phyloP scores from a whole-genome alignment of 1,139 yeast species.

The Yamadazyma kanchanaburiensis region DNA sequence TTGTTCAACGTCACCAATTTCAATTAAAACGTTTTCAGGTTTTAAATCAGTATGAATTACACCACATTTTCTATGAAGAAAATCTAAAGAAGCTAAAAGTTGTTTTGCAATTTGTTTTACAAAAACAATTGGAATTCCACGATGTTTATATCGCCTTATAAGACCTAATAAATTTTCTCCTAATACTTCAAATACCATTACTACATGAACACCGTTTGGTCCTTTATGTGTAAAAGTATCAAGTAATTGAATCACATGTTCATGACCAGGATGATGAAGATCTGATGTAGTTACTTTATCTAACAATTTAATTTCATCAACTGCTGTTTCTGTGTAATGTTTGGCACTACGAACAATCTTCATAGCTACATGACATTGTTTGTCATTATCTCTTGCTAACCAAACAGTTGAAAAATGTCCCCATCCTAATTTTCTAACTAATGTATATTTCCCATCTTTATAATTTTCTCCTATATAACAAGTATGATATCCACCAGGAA shows the following conservation, averaged over 20 bases:
- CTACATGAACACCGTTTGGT: slow-evolving; percentile 73
- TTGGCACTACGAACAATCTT: slow-evolving; percentile 78
- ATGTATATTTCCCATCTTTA: slow-evolving; percentile 55
- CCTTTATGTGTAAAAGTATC: slow-evolving; percentile 70
- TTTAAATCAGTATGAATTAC: slow-evolving; percentile 87
- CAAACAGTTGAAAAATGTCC: slow-evolving; percentile 52
- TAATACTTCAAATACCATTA: slow-evolving; percentile 86
- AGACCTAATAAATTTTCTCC: slow-evolving; percentile 79
- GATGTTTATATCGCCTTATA: slow-evolving; percentile 62
- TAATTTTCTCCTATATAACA: slow-evolving; percentile 73
- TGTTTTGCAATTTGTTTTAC: slow-evolving; percentile 84
- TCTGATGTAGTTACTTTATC: slow-evolving; percentile 44
- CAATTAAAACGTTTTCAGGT: slow-evolving; percentile 85
- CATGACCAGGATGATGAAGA: slow-evolving; percentile 61
- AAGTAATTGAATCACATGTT: slow-evolving; percentile 59
- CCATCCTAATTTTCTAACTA: slow-evolving; percentile 69
- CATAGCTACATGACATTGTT: slow-evolving; percentile 70
- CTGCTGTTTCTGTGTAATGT: slow-evolving; percentile 80
- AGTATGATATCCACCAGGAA: slow-evolving; percentile 86
- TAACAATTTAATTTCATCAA: slow-evolving; percentile 74
- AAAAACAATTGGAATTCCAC: slow-evolving; percentile 70
- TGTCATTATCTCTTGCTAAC: slow-evolving; percentile 52
- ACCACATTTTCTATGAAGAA: slow-evolving; percentile 82
- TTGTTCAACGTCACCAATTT: slow-evolving; percentile 73
- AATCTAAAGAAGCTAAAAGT: slow-evolving; percentile 71